Base-by-base conservation (phyloP, 805 yeast species). In the Candida namnaoensis region DNA sequence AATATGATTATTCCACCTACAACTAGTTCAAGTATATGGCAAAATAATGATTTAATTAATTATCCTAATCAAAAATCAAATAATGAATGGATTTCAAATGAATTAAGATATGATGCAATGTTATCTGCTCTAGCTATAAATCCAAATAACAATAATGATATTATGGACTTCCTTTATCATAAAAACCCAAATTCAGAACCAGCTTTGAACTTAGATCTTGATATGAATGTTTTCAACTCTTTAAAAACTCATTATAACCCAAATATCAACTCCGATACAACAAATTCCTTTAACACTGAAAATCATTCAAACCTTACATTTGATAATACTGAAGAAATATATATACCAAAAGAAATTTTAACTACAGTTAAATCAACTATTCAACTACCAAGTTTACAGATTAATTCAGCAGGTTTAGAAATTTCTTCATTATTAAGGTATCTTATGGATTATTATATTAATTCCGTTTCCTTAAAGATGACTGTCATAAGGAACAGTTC, bases 381-480 rank as follows among this genome's bases (percentile, higher is more conserved):
- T 8, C 7, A 23, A 8, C 12, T 24, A 24, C 15, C 51, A 13
- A 39, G 54, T 46, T 58, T 50, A 54, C 62, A 53, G 45, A 53
- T 82, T 4, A 86, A 88, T 2, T 68, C 73, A 1, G 72, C 80
- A 0, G 82, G 88, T 0, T 54, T 83, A 35, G 73, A 71, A 44
- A 77, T 82, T 3, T 77, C 76, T 48, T 86, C 95, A 1, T 66
- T 85, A 50, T 76, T 95, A 0, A 61, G 93, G 37, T 84, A 80
- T 54, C 62, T 88, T 35, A 63, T 88, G 38, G 79, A 80, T 46
- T 78, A 88, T 54, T 88, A 86, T 57, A 71, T 76, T 14, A 76
- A 81, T 14, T 77, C 80, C 47, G 93, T 88, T 1, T 91, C 91
- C 0, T 93, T 85, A 56, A 61, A 78, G 41, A 80, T 82, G 88